Conservation (phyloP, 73 alveolate species). For the Tetrahymena thermophila region DNA sequence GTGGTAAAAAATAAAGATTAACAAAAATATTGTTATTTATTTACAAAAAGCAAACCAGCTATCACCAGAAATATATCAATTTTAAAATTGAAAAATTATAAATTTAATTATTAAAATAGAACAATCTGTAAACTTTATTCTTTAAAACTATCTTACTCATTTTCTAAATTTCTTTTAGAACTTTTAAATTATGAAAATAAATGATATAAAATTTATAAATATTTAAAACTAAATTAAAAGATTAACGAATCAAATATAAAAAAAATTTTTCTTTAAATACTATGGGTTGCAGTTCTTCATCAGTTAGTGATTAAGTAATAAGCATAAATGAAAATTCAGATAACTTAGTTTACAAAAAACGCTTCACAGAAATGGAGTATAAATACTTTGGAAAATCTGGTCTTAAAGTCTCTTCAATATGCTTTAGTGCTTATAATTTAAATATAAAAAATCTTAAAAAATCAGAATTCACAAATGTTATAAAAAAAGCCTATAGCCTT, state of each 20-base stretch:
- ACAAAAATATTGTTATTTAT: too few relatives aligned
- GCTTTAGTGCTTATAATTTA: constrained; percentile 44
- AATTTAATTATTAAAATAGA: too few relatives aligned
- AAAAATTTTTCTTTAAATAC: neutral
- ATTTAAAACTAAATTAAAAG: too few relatives aligned
- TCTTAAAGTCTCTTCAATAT: constrained; percentile 70
- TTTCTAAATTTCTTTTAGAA: neutral
- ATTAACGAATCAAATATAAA: neutral
- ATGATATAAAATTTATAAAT: too few relatives aligned
- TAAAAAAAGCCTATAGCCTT: constrained; percentile 56
- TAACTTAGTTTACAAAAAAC: neutral
- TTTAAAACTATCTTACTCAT: neutral
- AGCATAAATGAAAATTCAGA: too few relatives aligned
- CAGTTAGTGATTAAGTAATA: neutral
- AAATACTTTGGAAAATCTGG: constrained; percentile 88
- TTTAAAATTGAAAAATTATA: too few relatives aligned
- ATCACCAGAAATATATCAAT: too few relatives aligned
- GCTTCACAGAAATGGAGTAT: constrained; percentile 57
- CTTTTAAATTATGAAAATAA: too few relatives aligned
- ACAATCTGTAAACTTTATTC: neutral
- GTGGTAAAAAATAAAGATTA: neutral
- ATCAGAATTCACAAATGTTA: constrained; percentile 21
- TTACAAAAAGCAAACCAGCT: too few relatives aligned
- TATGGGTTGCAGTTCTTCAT: neutral
- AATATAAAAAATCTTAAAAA: neutral